phyloP scores from a whole-genome alignment of 2,329 filamentous ascomycete species.

The Fusarium concolor region DNA sequence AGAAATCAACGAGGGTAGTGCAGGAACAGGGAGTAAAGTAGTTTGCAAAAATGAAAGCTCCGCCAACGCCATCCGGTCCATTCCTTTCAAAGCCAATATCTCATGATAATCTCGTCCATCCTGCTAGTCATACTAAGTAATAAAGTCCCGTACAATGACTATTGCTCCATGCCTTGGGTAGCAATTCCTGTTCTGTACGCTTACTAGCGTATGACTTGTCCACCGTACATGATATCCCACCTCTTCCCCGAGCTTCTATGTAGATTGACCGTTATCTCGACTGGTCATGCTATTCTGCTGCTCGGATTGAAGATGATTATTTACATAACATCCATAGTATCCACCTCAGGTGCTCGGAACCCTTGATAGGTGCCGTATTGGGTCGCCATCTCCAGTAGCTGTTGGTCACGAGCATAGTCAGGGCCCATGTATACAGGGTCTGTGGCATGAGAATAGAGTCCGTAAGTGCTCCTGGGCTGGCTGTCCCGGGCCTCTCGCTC shows the following conservation, averaged over 20 bases:
- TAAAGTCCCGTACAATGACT: slow-evolving; percentile 26
- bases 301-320: slow-evolving; percentile 13
- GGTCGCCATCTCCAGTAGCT: slow-evolving; percentile 71
- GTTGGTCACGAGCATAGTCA: slow-evolving; percentile 61
- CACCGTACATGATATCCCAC: slow-evolving; percentile 9
- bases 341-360: slow-evolving; percentile 57
- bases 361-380: slow-evolving; percentile 74
- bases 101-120: slow-evolving; percentile 30
- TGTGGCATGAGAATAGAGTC: slow-evolving; percentile 66
- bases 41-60: slow-evolving; percentile 40
- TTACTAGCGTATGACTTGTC: slow-evolving; percentile 3
- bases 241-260: slow-evolving; percentile 14
- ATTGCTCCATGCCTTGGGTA: slow-evolving; percentile 10
- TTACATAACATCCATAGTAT: slow-evolving; percentile 62
- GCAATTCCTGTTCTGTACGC: slow-evolving; percentile 5
- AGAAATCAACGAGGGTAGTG: not conserved
- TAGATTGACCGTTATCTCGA: slow-evolving; percentile 15
- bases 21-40: slow-evolving; percentile 32
- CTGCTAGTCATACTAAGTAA: slow-evolving; percentile 24
- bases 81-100: slow-evolving; percentile 22
- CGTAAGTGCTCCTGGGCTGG: slow-evolving; percentile 56
- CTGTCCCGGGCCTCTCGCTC: slow-evolving; percentile 55
- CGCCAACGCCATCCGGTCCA: slow-evolving; percentile 33
- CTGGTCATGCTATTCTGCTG: slow-evolving; percentile 31
- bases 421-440: slow-evolving; percentile 75